These are phyloP conservation scores for Naegleria lovaniensis DNA, from an alignment of 208 protist species.

Conservation along the genomic window DNA sequence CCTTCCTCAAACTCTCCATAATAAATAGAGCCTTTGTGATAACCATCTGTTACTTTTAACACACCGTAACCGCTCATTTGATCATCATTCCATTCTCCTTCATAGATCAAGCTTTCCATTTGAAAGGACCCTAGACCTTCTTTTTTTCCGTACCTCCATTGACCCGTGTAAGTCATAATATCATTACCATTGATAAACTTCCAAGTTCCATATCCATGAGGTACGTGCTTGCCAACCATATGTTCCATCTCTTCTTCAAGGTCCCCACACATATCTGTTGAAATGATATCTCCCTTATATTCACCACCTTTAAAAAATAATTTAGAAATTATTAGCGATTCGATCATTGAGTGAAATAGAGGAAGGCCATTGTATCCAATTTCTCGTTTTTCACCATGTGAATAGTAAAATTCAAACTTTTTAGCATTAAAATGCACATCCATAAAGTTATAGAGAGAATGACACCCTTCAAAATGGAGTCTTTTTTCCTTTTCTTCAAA, in stretches of 20 bases:
- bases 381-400: not conserved
- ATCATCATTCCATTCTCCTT: not conserved
- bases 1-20: not conserved
- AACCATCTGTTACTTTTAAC: not conserved
- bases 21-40: not conserved
- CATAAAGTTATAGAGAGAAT: not conserved
- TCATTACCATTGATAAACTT: not conserved
- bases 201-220: conserved; percentile 9
- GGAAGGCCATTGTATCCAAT: not conserved
- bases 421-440: not conserved
- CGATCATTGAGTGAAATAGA: not conserved
- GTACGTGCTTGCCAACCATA: not conserved
- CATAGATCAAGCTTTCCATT: not conserved
- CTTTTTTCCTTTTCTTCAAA: not conserved
- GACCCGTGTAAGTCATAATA: not conserved
- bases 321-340: not conserved
- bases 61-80: not conserved
- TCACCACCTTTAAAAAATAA: not conserved
- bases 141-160: not conserved
- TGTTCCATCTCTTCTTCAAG: not conserved
- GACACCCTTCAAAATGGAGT: not conserved
- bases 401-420: not conserved
- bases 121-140: not conserved
- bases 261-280: not conserved
- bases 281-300: not conserved